phyloP scores from a whole-genome alignment of 106 monocot genomes.

The Allium cepa region DNA sequence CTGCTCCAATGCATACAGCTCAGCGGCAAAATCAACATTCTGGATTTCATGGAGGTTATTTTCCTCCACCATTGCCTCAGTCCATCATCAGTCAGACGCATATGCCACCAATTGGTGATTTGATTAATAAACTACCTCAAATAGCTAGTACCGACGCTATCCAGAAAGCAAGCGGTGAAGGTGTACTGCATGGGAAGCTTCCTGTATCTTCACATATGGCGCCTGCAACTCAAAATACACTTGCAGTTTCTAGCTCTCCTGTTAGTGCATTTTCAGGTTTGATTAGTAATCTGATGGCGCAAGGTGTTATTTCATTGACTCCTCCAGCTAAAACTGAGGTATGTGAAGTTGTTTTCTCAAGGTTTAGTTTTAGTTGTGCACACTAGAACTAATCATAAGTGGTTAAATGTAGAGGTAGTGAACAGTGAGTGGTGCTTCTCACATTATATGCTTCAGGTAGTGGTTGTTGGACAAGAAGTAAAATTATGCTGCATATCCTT shows the following conservation, averaged over 20 bases:
- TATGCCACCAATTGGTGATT: slow-evolving; percentile 17
- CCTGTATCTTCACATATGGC: slow-evolving; percentile 26
- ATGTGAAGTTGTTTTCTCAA: not conserved
- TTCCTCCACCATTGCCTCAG: slow-evolving; percentile 20
- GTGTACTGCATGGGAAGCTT: slow-evolving; percentile 56
- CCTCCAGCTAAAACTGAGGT: slow-evolving; percentile 53
- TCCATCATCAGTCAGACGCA: slow-evolving; percentile 20
- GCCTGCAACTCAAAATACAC: slow-evolving; percentile 23
- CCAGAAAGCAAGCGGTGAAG: no score
- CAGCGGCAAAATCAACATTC: slow-evolving; percentile 5
- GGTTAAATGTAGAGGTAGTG: no score
- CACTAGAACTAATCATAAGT: no score
- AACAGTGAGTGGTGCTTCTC: no score
- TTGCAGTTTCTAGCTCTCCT: slow-evolving; percentile 29
- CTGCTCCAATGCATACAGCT: slow-evolving; percentile 8
- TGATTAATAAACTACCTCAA: slow-evolving; percentile 24
- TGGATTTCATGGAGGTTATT: slow-evolving; percentile 22
- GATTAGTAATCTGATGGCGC: slow-evolving; percentile 67
- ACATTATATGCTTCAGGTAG: not conserved
- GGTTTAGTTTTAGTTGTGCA: no score
- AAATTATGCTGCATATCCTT: not conserved
- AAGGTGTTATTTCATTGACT: slow-evolving; percentile 73
- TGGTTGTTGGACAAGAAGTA: slow-evolving; percentile 1
- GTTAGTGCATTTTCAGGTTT: slow-evolving; percentile 54
- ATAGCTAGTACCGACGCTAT: slow-evolving; percentile 18